These are phyloP conservation scores for Cytospora leucostoma DNA, from an alignment of 2,329 filamentous ascomycete species.

Conservation along the genomic window DNA sequence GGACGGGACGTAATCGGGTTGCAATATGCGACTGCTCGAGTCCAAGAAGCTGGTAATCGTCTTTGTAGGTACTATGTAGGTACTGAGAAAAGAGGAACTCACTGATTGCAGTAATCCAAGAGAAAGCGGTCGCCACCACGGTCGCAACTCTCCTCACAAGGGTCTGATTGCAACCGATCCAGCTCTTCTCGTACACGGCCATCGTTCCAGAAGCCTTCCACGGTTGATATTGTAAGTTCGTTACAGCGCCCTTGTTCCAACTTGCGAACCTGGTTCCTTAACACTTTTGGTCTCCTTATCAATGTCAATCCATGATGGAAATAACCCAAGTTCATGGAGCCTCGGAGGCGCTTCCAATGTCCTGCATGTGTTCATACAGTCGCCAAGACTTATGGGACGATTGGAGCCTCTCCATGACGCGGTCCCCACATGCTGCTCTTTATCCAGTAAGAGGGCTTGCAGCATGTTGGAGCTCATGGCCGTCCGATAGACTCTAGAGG, in stretches of 20 bases:
- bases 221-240: background rate
- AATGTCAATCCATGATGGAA: too few species aligned
- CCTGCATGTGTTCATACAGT: too few species aligned
- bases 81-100: background rate
- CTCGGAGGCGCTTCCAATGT: too few species aligned
- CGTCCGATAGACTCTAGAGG: background rate
- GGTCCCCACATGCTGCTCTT: background rate
- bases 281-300: too few species aligned
- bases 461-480: slow-evolving; percentile 5
- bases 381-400: too few species aligned
- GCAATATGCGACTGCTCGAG: background rate
- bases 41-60: background rate
- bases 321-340: too few species aligned
- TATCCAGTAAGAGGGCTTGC: background rate
- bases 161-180: background rate
- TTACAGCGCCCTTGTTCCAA: too few species aligned
- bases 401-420: background rate
- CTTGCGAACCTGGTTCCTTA: too few species aligned
- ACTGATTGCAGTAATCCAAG: background rate
- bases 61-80: too few species aligned
- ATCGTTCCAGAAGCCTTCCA: background rate
- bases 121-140: background rate
- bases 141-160: background rate
- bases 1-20: slow-evolving; percentile 1
- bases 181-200: background rate